A percentile compares a stretch with the other conserved stretches of the same genome.
These are phyloP conservation scores for Xylariaceae sp. DNA, from an alignment of 2,329 filamentous ascomycete species.

Conservation along the genomic window DNA sequence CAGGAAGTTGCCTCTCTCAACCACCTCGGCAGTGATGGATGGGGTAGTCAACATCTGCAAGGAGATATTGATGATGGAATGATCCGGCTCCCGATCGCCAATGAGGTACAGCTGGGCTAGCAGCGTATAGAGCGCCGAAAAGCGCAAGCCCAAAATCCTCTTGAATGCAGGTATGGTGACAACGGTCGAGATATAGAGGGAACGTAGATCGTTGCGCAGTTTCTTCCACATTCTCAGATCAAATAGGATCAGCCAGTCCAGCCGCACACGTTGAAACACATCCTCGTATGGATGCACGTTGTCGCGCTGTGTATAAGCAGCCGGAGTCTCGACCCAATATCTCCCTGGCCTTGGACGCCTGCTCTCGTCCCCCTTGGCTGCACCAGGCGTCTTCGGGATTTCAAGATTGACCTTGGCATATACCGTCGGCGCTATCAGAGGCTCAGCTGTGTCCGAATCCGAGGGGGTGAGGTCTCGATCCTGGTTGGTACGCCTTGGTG, in stretches of 20 bases:
- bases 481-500: constrained; percentile 39
- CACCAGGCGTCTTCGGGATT: constrained; percentile 76
- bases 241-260: constrained; percentile 93
- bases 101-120: constrained; percentile 93
- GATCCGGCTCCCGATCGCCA: constrained; percentile 91
- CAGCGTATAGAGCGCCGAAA: constrained; percentile 89
- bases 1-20: constrained; percentile 91
- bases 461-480: constrained; percentile 63
- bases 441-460: constrained; percentile 67
- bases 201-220: constrained; percentile 79
- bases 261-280: constrained; percentile 77
- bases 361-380: constrained; percentile 35
- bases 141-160: constrained; percentile 83
- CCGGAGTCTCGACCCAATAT: constrained; percentile 83
- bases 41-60: constrained; percentile 95
- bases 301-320: constrained; percentile 57
- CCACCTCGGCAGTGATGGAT: constrained; percentile 92
- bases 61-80: constrained; percentile 97
- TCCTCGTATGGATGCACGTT: constrained; percentile 73
- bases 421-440: constrained; percentile 55
- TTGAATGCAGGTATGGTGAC: constrained; percentile 96
- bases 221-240: constrained; percentile 97
- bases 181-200: constrained; percentile 93
- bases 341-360: constrained; percentile 59
- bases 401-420: constrained; percentile 61